Evolutionary conservation across 306 rosid species (phyloP).

Genomic region (Fragaria iinumae): DNA sequence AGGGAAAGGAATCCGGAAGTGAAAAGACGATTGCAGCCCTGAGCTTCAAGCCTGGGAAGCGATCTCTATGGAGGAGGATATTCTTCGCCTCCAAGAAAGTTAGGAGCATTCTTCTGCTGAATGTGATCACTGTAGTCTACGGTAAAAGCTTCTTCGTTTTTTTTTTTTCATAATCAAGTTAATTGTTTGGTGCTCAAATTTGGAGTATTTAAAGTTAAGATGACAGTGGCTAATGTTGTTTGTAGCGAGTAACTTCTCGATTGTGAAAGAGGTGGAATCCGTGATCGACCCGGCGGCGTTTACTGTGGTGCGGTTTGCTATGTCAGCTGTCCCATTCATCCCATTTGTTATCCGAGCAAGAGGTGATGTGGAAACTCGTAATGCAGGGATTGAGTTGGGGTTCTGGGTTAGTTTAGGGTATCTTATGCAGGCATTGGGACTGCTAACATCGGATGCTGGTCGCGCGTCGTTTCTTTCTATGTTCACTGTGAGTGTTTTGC

Average conservation of each 20-base stretch:
- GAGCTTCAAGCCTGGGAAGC: slow-evolving; percentile 39
- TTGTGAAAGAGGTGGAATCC: slow-evolving; percentile 72
- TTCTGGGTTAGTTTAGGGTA: slow-evolving; percentile 81
- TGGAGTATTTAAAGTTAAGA: not conserved
- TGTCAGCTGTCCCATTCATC: slow-evolving; percentile 60
- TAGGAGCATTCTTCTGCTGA: slow-evolving; percentile 65
- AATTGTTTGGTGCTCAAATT: too few species aligned
- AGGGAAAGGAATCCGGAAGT: not conserved
- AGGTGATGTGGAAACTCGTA: slow-evolving; percentile 44
- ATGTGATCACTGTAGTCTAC: slow-evolving; percentile 49
- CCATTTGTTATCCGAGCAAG: slow-evolving; percentile 55
- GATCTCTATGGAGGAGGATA: slow-evolving; percentile 47
- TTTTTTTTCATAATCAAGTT: not conserved
- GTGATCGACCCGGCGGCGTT: slow-evolving; percentile 66
- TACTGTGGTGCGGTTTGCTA: slow-evolving; percentile 62
- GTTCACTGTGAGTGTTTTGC: slow-evolving; percentile 54
- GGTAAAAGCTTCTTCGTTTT: slow-evolving; percentile 32
- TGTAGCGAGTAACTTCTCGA: slow-evolving; percentile 69
- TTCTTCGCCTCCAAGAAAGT: slow-evolving; percentile 56
- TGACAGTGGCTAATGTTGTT: slow-evolving; percentile 20
- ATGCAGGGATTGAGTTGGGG: slow-evolving; percentile 81
- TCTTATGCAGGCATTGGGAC: slow-evolving; percentile 74
- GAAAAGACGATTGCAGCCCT: not conserved
- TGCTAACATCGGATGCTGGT: slow-evolving; percentile 77
- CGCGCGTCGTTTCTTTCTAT: slow-evolving; percentile 63